These are phyloP conservation scores for Sporothrix luriei DNA, from an alignment of 2,329 filamentous ascomycete species.

Conservation along the genomic window DNA sequence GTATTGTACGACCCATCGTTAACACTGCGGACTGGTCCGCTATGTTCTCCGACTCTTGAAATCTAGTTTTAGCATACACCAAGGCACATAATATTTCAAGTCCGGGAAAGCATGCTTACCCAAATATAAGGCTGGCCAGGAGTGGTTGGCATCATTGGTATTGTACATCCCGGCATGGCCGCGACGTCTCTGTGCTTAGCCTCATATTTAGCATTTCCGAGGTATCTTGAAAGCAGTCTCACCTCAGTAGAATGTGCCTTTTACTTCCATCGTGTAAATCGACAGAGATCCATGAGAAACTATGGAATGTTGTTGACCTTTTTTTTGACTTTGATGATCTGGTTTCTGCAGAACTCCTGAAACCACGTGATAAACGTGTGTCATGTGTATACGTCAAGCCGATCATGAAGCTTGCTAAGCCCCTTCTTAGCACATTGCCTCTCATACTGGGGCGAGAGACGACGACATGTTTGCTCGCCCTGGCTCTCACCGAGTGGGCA, in stretches of 20 bases:
- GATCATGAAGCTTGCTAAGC: neutral
- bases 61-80: no score
- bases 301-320: neutral
- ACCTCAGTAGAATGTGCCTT: neutral
- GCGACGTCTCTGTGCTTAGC: neutral
- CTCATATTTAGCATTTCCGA: neutral
- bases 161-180: neutral
- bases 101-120: neutral
- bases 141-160: neutral
- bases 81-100: neutral
- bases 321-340: neutral
- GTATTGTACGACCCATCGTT: neutral
- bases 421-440: neutral
- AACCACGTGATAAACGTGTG: neutral
- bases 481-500: neutral
- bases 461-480: neutral
- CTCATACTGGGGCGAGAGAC: neutral
- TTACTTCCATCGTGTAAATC: neutral
- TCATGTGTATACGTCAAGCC: neutral
- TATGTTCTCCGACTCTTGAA: no score
- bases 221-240: neutral
- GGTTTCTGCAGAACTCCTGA: neutral
- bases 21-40: slow-evolving; percentile 9
- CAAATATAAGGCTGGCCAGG: neutral
- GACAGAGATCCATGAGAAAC: neutral